A percentile compares a stretch with the other conserved stretches of the same genome.
Evolutionary conservation across 75 land plant genomes (phyloP).

Genomic region (Cryptomeria japonica): DNA sequence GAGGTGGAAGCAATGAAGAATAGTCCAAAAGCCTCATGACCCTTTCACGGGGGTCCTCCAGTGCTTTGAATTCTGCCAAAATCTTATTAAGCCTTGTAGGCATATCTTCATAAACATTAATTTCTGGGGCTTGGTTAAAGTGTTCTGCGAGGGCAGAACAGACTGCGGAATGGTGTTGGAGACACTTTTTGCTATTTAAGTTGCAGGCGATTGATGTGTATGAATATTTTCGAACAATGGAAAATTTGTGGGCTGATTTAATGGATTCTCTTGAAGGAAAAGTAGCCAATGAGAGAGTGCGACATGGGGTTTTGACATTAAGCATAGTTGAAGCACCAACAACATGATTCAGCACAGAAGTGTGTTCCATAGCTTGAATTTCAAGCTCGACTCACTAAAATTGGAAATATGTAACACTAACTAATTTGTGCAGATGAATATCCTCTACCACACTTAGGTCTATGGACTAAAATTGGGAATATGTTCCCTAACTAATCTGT

Average conservation of each 20-base stretch:
- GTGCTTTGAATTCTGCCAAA: conserved; percentile 37
- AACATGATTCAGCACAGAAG: neutral
- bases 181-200: neutral
- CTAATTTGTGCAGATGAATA: neutral
- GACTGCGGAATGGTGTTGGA: neutral
- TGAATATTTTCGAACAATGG: neutral
- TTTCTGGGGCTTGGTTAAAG: neutral
- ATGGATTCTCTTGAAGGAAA: neutral
- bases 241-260: neutral
- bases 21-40: conserved; percentile 53
- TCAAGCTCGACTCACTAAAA: neutral
- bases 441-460: neutral
- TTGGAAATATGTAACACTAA: neutral
- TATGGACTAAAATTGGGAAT: neutral
- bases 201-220: neutral
- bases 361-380: neutral
- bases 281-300: neutral
- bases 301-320: neutral
- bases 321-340: neutral
- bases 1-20: conserved; percentile 50
- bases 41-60: conserved; percentile 48
- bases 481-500: neutral
- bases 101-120: neutral
- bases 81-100: conserved; percentile 23
- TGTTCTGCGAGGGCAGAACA: neutral